Base-by-base conservation (phyloP, 805 yeast species). In the Candida manassasensis region DNA sequence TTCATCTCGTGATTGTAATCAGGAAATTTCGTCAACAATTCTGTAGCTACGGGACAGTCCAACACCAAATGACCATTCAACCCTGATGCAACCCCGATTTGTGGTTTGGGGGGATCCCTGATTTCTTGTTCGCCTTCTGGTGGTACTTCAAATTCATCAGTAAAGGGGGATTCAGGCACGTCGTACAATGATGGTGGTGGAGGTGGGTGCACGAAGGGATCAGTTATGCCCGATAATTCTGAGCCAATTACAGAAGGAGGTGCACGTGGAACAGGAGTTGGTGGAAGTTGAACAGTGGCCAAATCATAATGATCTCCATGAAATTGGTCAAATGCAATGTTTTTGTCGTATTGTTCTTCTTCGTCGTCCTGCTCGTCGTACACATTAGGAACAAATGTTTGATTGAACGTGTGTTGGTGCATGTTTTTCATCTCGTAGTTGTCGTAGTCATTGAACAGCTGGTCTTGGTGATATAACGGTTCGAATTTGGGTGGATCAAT, bases 41-140 rank as follows among this genome's bases (percentile, higher is more conserved):
- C 71, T 55, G 57, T 57, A 4, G 64, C 77, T 51, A 50, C 68
- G 35, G 69, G 78, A 51, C 72, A 66, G 43, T 67, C 72, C 40
- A 67, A 53, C 9, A 67, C 71, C 54, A 67, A 67, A 44, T 67
- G 68, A 12, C 73, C 73, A 38, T 67, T 61, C 38, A 57, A 55
- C 21, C 70, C 70, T 6, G 58, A 40, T 3, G 65, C 65, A 18
- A 52, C 39, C 13, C 63, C 60, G 19, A 55, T 55, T 28, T 57
- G 61, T 11, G 67, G 62, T 41, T 60, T 59, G 7, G 55, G 49
- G 32, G 61, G 44, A 4, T 49, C 45, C 12, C 59, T 52, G 21
- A 57, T 59, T 39, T 56, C 61, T 34, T 59, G 67, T 29, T 54
- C 57, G 17, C 33, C 33, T 19, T 48, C 59, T 4, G 63, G 61